phyloP scores from a whole-genome alignment of 225 moss, liverwort and hornwort genomes.

The Pleurozium schreberi region DNA sequence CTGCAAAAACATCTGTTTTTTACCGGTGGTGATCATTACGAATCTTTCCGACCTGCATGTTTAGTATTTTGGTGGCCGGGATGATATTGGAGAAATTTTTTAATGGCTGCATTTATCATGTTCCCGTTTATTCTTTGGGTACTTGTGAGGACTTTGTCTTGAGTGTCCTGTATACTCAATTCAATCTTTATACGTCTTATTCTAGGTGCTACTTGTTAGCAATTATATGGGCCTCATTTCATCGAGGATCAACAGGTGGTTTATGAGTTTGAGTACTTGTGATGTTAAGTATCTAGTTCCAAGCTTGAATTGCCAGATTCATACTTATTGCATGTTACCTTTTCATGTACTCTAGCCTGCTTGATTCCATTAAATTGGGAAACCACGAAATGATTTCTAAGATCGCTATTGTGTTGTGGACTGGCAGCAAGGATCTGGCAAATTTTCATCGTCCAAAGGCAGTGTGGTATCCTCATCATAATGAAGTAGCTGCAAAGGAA shows the following conservation, averaged over 20 bases:
- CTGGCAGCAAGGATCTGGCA: conserved; percentile 90
- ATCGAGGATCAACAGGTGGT: neutral
- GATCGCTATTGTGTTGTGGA: neutral
- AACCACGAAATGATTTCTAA: neutral
- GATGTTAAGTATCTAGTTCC: neutral
- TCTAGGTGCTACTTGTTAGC: neutral
- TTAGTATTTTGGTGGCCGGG: neutral
- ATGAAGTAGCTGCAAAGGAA: conserved; percentile 99
- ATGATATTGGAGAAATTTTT: neutral
- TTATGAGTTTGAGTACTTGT: neutral
- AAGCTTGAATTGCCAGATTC: neutral
- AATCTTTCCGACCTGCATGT: neutral
- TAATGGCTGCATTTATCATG: neutral
- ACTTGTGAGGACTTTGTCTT: neutral
- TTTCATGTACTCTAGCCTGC: neutral
- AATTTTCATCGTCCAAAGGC: conserved; percentile 99
- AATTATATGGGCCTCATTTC: neutral
- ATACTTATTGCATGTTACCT: neutral
- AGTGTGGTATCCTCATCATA: conserved; percentile 99
- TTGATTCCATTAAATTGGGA: neutral
- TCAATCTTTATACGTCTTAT: neutral
- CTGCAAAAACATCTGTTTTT: neutral
- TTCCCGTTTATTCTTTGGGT: neutral
- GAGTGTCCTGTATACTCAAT: neutral
- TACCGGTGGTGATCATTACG: neutral